Evolutionary conservation across 1,284 basidiomycete genomes (phyloP), one percentile per base, ranked within the genome.

Genomic region (Leccinum ponderosum): DNA sequence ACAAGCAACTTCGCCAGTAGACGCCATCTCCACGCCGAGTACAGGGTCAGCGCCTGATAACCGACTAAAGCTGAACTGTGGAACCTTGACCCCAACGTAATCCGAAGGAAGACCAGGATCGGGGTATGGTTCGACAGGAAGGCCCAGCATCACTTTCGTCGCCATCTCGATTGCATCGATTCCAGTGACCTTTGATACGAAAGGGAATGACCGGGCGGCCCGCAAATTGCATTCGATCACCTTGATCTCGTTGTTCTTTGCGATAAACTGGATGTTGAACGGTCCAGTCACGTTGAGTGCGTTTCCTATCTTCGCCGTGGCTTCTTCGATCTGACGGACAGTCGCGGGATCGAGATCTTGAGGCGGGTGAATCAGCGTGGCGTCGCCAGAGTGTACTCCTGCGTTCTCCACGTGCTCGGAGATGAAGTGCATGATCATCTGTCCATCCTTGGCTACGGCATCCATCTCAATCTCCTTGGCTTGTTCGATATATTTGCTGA

Each of bases 381-480:
- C 97, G 71, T 99, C 97, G 68, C 97, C 70, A 52, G 70, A 72
- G 48, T 72, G 84, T 3, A 99, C 96, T 69, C 97, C 97, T 12
- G 97, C 97, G 73, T 99, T 99, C 81, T 99, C 97, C 72, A 99
- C 96, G 76, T 99, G 97, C 81, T 99, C 97, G 15, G 97, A 99
- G 75, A 98, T 93, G 80, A 95, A 98, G 78, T 99, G 97, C 96
- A 98, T 98, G 75, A 98, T 83, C 86, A 98, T 90, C 83, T 97
- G 95, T 51, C 97, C 97, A 71, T 96, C 94, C 78, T 91, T 93
- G 56, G 97, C 97, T 50, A 99, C 89, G 25, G 97, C 97, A 73
- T 99, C 97, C 95, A 99, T 98, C 82, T 99, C 97, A 69, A 98
- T 99, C 80, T 99, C 97, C 83, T 99, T 98, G 52, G 97, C 97